Percentiles rank a stretch among this genome's conserved stretches.
Evolutionary conservation across 208 protist species (phyloP).

Genomic region (Leishmania martiniquensis): DNA sequence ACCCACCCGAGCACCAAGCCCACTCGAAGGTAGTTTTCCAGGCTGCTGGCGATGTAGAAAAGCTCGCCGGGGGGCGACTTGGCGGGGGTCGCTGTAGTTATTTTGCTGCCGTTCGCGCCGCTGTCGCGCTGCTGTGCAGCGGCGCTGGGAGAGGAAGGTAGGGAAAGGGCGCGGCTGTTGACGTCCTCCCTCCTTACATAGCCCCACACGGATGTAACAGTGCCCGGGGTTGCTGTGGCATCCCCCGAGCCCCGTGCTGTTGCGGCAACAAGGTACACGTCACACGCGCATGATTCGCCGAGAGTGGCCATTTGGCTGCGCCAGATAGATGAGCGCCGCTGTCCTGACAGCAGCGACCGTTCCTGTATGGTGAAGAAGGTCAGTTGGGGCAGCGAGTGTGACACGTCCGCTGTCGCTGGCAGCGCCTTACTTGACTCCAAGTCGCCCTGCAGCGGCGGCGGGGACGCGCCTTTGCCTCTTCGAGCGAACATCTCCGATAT

Average conservation of each 20-base stretch:
- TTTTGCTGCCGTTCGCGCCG: background rate
- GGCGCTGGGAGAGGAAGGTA: background rate
- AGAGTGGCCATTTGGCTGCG: conserved; percentile 17
- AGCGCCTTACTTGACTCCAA: background rate
- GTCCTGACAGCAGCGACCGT: conserved; percentile 13
- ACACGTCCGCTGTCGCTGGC: background rate
- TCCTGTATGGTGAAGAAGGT: conserved; percentile 31
- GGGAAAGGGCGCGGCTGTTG: background rate
- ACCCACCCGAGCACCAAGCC: conserved; percentile 67
- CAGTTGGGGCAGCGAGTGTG: conserved; percentile 6
- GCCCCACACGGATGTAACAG: conserved; percentile 27
- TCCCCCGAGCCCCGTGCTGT: background rate
- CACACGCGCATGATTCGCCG: conserved; percentile 22
- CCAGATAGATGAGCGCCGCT: conserved; percentile 11
- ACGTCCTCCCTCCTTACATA: conserved; percentile 1
- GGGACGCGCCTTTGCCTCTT: background rate
- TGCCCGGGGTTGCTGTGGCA: background rate
- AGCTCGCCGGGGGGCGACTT: conserved; percentile 33
- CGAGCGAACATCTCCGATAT: conserved; percentile 4
- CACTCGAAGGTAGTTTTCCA: conserved; percentile 70
- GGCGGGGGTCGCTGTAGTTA: background rate
- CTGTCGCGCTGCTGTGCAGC: background rate
- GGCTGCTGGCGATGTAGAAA: conserved; percentile 57
- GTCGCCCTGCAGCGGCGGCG: background rate
- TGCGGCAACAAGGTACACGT: conserved; percentile 26